A percentile compares a stretch with the other conserved stretches of the same genome.
These are phyloP conservation scores for Talaromyces islandicus DNA, from an alignment of 2,329 filamentous ascomycete species.

Conservation along the genomic window DNA sequence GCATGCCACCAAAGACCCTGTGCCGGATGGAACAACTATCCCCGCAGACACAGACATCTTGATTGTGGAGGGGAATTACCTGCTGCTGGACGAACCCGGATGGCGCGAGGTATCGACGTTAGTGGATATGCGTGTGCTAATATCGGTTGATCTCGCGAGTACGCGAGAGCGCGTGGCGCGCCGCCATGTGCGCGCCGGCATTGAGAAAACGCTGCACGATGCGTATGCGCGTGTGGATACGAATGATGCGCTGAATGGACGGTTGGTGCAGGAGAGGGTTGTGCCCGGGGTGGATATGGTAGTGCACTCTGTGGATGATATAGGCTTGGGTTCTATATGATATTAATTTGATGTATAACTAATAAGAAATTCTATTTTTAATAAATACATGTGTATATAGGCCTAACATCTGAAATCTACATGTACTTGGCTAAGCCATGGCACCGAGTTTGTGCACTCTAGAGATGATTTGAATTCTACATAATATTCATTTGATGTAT, in stretches of 20 bases:
- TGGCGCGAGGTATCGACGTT: conserved; percentile 29
- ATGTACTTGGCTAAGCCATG: too few species aligned
- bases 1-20: conserved; percentile 30
- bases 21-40: conserved; percentile 22
- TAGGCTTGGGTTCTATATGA: neutral
- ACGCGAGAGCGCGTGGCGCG: conserved; percentile 33
- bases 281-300: conserved; percentile 12
- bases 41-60: conserved; percentile 15
- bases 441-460: too few species aligned
- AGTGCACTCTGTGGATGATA: neutral
- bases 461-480: neutral
- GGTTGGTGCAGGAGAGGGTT: conserved; percentile 20
- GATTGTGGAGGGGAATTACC: conserved; percentile 22
- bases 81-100: conserved; percentile 19
- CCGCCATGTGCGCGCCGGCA: conserved; percentile 36
- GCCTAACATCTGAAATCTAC: too few species aligned
- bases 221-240: conserved; percentile 31
- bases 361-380: neutral
- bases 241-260: conserved; percentile 35
- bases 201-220: conserved; percentile 33
- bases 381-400: neutral
- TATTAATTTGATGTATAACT: neutral
- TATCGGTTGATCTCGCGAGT: conserved; percentile 32
- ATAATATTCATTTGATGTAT: too few species aligned
- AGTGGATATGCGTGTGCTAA: conserved; percentile 39